A percentile compares a stretch with the other conserved stretches of the same genome.
Conservation (phyloP, 139 green algal species). For the Astrephomene gubernaculifera region DNA sequence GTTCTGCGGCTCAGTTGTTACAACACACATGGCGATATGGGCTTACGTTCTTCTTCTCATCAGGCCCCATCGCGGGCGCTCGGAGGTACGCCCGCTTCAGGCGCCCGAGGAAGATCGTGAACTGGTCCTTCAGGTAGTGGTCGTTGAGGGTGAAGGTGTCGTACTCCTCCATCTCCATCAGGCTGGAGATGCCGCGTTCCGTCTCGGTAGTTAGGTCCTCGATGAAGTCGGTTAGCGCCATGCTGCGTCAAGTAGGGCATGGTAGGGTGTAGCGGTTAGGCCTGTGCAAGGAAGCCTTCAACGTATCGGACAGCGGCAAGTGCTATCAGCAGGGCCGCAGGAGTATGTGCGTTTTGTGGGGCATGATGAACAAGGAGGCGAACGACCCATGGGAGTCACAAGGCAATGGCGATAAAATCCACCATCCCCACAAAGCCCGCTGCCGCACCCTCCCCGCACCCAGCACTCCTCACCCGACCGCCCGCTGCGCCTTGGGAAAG, state of each 20-base stretch:
- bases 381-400: background rate
- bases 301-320: background rate
- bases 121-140: background rate
- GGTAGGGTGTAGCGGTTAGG: background rate
- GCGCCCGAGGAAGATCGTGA: background rate
- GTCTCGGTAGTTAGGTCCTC: background rate
- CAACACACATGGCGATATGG: background rate
- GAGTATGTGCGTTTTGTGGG: background rate
- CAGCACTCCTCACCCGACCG: background rate
- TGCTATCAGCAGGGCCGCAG: too few species aligned
- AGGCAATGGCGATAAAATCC: background rate
- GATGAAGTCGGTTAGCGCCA: background rate
- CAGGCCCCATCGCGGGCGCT: too few species aligned
- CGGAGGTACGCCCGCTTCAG: constrained; percentile 29
- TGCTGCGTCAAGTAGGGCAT: background rate
- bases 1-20: too few species aligned
- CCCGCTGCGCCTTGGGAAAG: constrained; percentile 17
- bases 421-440: background rate
- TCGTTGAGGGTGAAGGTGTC: constrained; percentile 41
- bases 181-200: background rate
- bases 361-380: background rate
- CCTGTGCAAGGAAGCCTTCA: background rate
- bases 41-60: background rate
- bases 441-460: background rate
- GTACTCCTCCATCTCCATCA: background rate